Conservation (phyloP, 2,329 filamentous ascomycete species). For the Fusarium acutatum region DNA sequence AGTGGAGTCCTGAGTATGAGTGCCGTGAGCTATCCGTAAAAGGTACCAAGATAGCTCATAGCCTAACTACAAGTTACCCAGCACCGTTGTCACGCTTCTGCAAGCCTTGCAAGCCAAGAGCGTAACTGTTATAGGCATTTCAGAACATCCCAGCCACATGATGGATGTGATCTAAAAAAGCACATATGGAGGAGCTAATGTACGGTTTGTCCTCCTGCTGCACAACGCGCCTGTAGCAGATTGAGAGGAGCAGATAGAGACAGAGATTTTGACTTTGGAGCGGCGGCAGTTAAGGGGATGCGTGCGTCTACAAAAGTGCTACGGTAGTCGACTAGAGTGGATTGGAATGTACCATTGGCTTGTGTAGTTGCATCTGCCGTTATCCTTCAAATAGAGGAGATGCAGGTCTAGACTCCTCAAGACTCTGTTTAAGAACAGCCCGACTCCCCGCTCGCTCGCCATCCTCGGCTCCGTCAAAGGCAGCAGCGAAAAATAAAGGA, state of each 20-base stretch:
- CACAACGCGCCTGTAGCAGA: constrained; percentile 1
- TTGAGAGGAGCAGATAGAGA: background rate
- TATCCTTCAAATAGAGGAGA: constrained; percentile 19
- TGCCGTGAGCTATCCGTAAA: background rate
- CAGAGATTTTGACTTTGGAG: background rate
- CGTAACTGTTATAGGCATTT: background rate
- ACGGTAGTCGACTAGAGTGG: background rate
- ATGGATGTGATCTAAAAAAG: background rate
- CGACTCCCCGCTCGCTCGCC: background rate
- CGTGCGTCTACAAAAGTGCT: constrained; percentile 22
- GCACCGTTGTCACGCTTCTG: constrained; percentile 19
- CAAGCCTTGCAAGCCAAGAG: constrained; percentile 12
- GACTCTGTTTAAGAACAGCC: background rate
- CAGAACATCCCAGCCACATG: background rate
- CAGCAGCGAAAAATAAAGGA: background rate
- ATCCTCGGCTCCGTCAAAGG: background rate
- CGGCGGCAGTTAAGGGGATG: constrained; percentile 11
- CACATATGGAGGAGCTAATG: background rate
- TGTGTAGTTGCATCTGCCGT: constrained; percentile 8
- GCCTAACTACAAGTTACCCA: background rate
- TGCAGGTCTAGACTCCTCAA: constrained; percentile 11
- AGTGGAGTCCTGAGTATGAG: background rate
- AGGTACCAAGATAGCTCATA: background rate
- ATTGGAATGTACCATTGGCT: background rate
- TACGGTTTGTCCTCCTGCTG: background rate